Percentiles rank a stretch among this genome's conserved stretches.
Conservation (phyloP, 2,329 filamentous ascomycete species). For the Alternaria gaisen region DNA sequence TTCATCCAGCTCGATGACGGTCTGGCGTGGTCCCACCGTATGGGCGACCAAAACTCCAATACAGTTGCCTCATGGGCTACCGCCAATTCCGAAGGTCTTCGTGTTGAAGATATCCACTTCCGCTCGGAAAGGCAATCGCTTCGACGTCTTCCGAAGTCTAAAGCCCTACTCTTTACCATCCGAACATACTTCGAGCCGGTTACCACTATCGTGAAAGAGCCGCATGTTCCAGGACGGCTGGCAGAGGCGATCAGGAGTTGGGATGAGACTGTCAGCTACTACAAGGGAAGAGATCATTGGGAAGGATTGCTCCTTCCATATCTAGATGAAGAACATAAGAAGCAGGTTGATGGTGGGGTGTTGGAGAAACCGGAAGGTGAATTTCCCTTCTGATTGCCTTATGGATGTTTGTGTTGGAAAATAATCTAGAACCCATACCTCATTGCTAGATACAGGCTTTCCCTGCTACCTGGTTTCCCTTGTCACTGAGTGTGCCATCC, state of each 20-base stretch:
- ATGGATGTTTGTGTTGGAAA: neutral
- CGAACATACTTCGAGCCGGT: conserved; percentile 8
- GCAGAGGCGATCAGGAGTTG: neutral
- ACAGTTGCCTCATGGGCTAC: conserved; percentile 6
- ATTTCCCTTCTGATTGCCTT: neutral
- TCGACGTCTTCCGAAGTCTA: conserved; percentile 3
- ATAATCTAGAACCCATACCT: neutral
- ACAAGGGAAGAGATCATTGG: conserved; percentile 4
- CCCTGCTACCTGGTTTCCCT: no score
- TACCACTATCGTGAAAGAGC: conserved; percentile 4
- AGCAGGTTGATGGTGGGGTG: conserved; percentile 1
- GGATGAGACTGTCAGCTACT: conserved; percentile 1
- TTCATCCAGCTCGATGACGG: conserved; percentile 8
- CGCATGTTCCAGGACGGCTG: conserved; percentile 7
- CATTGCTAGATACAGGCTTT: neutral
- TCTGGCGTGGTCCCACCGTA: conserved; percentile 6
- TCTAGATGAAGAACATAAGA: conserved; percentile 5
- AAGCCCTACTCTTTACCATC: conserved; percentile 3
- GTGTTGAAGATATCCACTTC: conserved; percentile 7
- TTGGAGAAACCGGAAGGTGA: neutral
- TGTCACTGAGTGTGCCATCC: no score
- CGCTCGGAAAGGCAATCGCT: conserved; percentile 2
- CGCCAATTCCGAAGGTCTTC: conserved; percentile 1
- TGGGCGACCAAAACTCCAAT: conserved; percentile 5
- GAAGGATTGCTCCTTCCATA: neutral